phyloP scores from a whole-genome alignment of 73 alveolate species.

The Tetrahymena borealis region DNA sequence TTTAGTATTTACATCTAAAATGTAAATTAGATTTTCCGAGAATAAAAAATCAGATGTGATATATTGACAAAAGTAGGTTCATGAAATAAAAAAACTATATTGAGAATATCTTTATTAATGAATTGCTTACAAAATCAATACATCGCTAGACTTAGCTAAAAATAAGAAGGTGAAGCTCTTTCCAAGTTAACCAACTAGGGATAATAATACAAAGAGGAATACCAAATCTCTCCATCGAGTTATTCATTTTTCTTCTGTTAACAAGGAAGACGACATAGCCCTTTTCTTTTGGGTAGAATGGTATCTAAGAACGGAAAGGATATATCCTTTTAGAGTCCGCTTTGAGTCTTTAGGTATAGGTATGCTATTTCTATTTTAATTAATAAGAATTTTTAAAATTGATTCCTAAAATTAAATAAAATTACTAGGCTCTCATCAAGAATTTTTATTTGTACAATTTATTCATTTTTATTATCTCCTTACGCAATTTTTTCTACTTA shows the following conservation, averaged over 20 bases:
- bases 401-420: not conserved
- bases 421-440: not conserved
- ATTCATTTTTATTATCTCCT: not conserved
- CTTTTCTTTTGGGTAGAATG: not conserved
- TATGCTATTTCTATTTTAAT: not conserved
- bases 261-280: not conserved
- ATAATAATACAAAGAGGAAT: constrained; percentile 21
- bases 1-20: not conserved
- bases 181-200: constrained; percentile 16
- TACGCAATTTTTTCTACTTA: not conserved
- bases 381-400: not conserved
- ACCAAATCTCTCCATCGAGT: constrained; percentile 16
- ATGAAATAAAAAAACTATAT: too few species aligned
- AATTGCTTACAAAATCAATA: constrained; percentile 27
- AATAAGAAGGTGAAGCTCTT: constrained; percentile 9
- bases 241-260: constrained; percentile 3
- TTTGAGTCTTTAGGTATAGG: not conserved
- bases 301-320: not conserved
- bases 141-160: constrained; percentile 21
- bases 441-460: not conserved
- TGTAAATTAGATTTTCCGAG: too few species aligned
- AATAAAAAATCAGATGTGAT: too few species aligned
- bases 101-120: not conserved
- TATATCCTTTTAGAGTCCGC: not conserved
- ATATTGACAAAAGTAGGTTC: too few species aligned